Evolutionary conservation across 345 rosid genomes (phyloP).

Genomic region (Aethionema arabicum): DNA sequence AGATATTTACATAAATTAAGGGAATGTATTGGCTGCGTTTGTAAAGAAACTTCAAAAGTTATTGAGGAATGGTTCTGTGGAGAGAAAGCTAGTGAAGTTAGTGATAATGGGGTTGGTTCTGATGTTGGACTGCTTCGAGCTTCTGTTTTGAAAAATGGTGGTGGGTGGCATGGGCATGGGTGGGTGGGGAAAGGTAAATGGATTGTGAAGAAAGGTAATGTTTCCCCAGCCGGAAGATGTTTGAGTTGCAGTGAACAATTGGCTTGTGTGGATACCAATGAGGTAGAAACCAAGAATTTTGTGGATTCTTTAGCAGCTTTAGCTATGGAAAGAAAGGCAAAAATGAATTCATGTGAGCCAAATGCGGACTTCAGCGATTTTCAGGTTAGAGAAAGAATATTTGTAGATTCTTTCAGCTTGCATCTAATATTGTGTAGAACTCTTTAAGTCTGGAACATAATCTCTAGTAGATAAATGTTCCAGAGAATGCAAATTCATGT

Average conservation of each 20-base stretch:
- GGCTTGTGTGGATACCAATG: constrained; percentile 71
- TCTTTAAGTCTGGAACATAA: neutral
- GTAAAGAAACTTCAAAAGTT: constrained; percentile 51
- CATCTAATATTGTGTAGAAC: neutral
- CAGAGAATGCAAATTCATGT: neutral
- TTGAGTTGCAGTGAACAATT: constrained; percentile 59
- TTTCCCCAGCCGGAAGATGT: constrained; percentile 54
- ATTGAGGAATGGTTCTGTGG: constrained; percentile 64
- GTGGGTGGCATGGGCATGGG: constrained; percentile 95
- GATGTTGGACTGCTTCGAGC: constrained; percentile 43
- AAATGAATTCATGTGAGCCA: constrained; percentile 49
- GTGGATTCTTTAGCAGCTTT: constrained; percentile 60
- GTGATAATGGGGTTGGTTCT: constrained; percentile 25
- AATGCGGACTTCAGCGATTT: constrained; percentile 72
- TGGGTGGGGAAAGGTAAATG: constrained; percentile 84
- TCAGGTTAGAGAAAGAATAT: constrained; percentile 51
- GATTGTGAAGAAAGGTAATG: constrained; percentile 56
- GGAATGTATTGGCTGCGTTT: constrained; percentile 52
- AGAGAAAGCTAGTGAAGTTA: constrained; percentile 38
- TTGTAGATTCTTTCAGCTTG: neutral
- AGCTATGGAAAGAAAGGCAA: constrained; percentile 80
- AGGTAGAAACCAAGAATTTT: constrained; percentile 64
- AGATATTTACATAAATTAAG: constrained; percentile 74
- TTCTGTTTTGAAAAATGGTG: constrained; percentile 61
- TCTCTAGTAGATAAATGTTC: neutral